Conservation (phyloP, 352 stramenopile species). For the Hyaloperonospora arabidopsidis region DNA sequence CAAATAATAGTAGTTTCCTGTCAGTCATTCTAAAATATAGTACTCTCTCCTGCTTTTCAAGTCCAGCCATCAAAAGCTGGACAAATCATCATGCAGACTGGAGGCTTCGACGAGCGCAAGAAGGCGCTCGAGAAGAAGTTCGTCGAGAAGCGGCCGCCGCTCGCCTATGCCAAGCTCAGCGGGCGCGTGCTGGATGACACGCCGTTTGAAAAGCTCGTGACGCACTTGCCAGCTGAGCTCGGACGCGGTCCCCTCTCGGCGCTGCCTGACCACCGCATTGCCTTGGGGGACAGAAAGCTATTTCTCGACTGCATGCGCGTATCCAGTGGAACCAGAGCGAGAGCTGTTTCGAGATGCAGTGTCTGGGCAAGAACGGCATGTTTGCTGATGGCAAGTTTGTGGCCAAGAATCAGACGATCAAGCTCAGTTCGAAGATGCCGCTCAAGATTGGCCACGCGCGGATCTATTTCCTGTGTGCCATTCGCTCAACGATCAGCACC, state of each 20-base stretch:
- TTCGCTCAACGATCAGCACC: conserved; percentile 67
- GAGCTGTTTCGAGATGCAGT: conserved; percentile 67
- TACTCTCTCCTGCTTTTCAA: not conserved
- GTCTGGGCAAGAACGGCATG: conserved; percentile 78
- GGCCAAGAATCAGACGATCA: conserved; percentile 62
- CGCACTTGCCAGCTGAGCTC: conserved; percentile 64
- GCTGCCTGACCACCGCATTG: conserved; percentile 39
- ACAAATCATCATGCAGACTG: conserved; percentile 10
- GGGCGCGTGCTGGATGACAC: conserved; percentile 52
- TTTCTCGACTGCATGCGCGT: conserved; percentile 63
- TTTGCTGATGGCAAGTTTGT: conserved; percentile 63
- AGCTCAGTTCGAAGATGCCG: conserved; percentile 58
- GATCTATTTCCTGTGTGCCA: conserved; percentile 67
- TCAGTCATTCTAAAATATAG: too few species aligned
- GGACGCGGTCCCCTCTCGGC: conserved; percentile 43
- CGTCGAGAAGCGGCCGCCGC: conserved; percentile 59
- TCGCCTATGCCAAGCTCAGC: conserved; percentile 74
- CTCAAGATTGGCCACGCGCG: conserved; percentile 71
- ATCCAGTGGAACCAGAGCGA: conserved; percentile 74
- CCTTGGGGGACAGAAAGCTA: conserved; percentile 71
- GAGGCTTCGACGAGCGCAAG: conserved; percentile 52
- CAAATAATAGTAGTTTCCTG: too few species aligned
- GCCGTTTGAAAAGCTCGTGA: conserved; percentile 71
- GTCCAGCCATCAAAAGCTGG: not conserved
- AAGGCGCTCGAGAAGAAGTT: conserved; percentile 77